Conservation (phyloP, 176 grass and related monocot species). For the Juncus inflexus region DNA sequence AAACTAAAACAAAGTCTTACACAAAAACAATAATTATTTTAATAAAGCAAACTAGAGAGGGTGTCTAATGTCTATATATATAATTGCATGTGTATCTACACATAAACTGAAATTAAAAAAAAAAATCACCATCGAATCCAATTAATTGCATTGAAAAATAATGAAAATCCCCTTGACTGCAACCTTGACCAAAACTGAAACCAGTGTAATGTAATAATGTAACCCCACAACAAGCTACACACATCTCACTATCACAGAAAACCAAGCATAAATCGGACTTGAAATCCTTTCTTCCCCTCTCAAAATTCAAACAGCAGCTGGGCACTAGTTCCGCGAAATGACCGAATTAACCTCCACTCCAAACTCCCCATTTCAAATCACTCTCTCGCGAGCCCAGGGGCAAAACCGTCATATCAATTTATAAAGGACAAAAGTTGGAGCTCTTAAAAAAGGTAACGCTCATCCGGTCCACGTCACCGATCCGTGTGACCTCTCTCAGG, state of each 20-base stretch:
- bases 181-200: too few species aligned
- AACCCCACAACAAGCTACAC: conserved; percentile 11
- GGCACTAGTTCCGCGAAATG: conserved; percentile 20
- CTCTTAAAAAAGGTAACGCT: conserved; percentile 23
- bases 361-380: neutral
- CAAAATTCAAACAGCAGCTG: conserved; percentile 30
- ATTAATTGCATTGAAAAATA: too few species aligned
- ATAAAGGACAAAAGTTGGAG: conserved; percentile 34
- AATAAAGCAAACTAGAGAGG: too few species aligned
- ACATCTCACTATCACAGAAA: conserved; percentile 1
- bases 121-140: too few species aligned
- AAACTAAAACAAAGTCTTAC: too few species aligned
- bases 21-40: too few species aligned
- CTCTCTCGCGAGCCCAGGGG: conserved; percentile 3
- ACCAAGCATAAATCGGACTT: neutral
- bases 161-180: too few species aligned
- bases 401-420: conserved; percentile 5
- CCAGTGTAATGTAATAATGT: neutral
- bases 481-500: conserved; percentile 36
- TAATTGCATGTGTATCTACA: neutral
- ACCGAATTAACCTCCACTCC: neutral
- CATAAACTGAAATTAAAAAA: neutral
- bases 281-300: conserved; percentile 11
- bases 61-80: too few species aligned
- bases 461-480: conserved; percentile 58